Conservation (phyloP, 805 yeast genomes). For the Saturnispora halmiae region DNA sequence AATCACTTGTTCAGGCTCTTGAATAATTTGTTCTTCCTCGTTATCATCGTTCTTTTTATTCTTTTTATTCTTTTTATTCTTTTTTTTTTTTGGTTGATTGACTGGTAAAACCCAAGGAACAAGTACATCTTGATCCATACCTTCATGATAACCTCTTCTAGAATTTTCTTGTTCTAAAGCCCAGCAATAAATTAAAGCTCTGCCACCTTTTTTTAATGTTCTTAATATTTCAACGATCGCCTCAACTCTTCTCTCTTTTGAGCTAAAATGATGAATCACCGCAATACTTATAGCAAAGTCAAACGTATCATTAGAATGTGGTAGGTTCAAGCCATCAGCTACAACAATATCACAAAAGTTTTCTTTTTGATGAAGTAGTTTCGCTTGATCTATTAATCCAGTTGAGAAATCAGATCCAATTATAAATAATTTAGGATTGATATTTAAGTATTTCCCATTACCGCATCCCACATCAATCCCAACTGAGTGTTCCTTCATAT, state of each 20-base stretch:
- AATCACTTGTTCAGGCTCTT: conserved; percentile 10
- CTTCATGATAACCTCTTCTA: conserved; percentile 83
- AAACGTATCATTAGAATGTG: conserved; percentile 41
- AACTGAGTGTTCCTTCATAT: conserved; percentile 43
- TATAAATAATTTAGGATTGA: conserved; percentile 59
- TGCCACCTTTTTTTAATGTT: conserved; percentile 47
- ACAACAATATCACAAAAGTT: conserved; percentile 48
- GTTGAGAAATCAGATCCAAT: conserved; percentile 70
- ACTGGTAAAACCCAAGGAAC: conserved; percentile 89
- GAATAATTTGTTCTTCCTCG: conserved; percentile 20
- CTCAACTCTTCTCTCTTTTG: conserved; percentile 62
- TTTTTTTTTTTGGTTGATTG: conserved; percentile 32
- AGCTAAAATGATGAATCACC: conserved; percentile 92
- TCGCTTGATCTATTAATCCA: conserved; percentile 60
- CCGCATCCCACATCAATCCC: conserved; percentile 98
- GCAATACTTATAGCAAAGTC: conserved; percentile 92
- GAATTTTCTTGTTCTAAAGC: conserved; percentile 87
- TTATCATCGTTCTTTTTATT: conserved; percentile 9
- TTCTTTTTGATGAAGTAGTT: conserved; percentile 27
- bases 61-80: conserved; percentile 1
- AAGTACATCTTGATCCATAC: conserved; percentile 85
- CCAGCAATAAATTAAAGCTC: conserved; percentile 86
- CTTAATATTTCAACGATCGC: conserved; percentile 66
- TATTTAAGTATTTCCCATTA: conserved; percentile 80
- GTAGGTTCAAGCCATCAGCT: conserved; percentile 70